phyloP scores from a whole-genome alignment of 225 moss, liverwort and hornwort genomes.

The Ulota crispa region DNA sequence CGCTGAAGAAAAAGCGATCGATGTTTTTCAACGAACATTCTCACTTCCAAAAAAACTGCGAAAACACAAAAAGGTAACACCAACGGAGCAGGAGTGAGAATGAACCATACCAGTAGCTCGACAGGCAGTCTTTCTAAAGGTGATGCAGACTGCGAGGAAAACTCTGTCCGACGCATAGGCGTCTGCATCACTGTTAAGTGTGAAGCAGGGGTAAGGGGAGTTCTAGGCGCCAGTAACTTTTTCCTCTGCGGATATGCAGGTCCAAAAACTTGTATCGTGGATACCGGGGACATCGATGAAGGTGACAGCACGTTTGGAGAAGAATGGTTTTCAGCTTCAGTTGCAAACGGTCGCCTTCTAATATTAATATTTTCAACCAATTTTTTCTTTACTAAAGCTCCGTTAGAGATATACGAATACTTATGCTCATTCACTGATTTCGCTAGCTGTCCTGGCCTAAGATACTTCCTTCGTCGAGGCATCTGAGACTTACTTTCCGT shows the following conservation, averaged over 20 bases:
- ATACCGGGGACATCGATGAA: conserved; percentile 34
- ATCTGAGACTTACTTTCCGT: conserved; percentile 36
- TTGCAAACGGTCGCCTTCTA: conserved; percentile 21
- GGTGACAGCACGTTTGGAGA: conserved; percentile 18
- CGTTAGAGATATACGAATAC: conserved; percentile 30
- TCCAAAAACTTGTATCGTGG: conserved; percentile 38
- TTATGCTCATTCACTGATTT: conserved; percentile 45
- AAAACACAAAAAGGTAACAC: no score
- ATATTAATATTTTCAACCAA: conserved; percentile 33
- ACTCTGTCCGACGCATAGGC: conserved; percentile 33
- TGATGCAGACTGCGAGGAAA: conserved; percentile 28
- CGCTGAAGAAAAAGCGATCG: background rate
- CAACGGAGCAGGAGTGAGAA: background rate
- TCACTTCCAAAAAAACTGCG: no score
- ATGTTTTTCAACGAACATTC: background rate
- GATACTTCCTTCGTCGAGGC: conserved; percentile 37
- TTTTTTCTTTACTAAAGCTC: conserved; percentile 42
- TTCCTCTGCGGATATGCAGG: conserved; percentile 54
- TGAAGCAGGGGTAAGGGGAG: conserved; percentile 48
- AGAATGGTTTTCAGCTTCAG: conserved; percentile 3
- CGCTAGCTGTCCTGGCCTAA: conserved; percentile 49
- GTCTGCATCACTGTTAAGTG: conserved; percentile 44
- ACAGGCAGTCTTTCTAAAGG: conserved; percentile 43
- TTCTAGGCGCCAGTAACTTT: conserved; percentile 48
- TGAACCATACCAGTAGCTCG: conserved; percentile 43